Evolutionary conservation across 345 rosid genomes (phyloP).

Genomic region (Citrus reticulata): DNA sequence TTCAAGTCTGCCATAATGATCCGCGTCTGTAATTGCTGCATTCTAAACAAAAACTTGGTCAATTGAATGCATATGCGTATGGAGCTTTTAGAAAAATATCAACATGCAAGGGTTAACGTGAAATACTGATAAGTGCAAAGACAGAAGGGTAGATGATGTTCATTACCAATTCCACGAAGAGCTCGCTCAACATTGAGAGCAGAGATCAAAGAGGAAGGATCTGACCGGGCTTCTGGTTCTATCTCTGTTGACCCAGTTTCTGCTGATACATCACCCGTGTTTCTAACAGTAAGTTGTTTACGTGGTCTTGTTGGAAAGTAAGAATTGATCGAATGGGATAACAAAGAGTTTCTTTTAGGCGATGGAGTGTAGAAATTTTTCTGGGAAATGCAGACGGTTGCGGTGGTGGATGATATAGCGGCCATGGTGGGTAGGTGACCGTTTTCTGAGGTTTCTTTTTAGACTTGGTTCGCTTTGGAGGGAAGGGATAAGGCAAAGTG

Average conservation of each 20-base stretch:
- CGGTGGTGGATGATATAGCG: slow-evolving; percentile 16
- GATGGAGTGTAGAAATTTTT: not conserved
- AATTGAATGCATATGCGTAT: not conserved
- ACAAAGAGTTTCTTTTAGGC: not conserved
- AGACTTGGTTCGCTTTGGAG: not conserved
- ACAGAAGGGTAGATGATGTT: not conserved
- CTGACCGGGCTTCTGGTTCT: slow-evolving; percentile 46
- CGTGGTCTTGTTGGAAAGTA: slow-evolving; percentile 14
- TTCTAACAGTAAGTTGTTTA: slow-evolving; percentile 15
- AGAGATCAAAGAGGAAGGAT: slow-evolving; percentile 58
- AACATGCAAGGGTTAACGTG: too few species aligned
- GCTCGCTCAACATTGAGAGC: slow-evolving; percentile 82
- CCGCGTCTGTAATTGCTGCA: slow-evolving; percentile 90
- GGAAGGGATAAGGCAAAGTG: not conserved
- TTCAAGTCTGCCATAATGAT: slow-evolving; percentile 75
- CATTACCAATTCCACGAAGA: slow-evolving; percentile 78
- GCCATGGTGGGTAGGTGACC: slow-evolving; percentile 22
- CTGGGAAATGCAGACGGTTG: slow-evolving; percentile 18
- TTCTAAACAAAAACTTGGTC: slow-evolving; percentile 36
- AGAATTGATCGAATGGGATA: slow-evolving; percentile 2
- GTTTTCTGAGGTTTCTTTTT: not conserved
- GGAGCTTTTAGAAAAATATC: too few species aligned
- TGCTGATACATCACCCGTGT: slow-evolving; percentile 33
- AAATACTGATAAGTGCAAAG: not conserved
- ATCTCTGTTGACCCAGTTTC: slow-evolving; percentile 27